Percentiles rank a stretch among this genome's conserved stretches.
phyloP scores from a whole-genome alignment of 192 early-diverging fungal genomes.

The Phycomyces blakesleeanus region DNA sequence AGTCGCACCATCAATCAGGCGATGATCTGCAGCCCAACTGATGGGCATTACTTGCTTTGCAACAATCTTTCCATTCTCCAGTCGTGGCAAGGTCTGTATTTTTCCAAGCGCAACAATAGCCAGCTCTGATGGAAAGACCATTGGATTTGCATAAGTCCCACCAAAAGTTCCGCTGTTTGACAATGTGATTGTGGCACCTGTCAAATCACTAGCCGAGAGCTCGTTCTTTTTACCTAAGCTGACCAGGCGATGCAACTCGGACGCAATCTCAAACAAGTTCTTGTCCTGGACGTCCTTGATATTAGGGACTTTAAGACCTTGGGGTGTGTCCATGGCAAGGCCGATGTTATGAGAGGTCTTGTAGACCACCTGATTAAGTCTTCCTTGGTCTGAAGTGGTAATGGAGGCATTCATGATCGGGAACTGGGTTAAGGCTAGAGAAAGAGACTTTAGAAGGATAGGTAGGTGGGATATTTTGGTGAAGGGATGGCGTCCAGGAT shows the following conservation, averaged over 20 bases:
- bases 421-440: conserved; percentile 74
- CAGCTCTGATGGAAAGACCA: conserved; percentile 80
- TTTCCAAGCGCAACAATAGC: conserved; percentile 91
- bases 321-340: conserved; percentile 96
- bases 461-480: conserved; percentile 91
- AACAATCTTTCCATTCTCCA: conserved; percentile 59
- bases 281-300: conserved; percentile 87
- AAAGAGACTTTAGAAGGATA: conserved; percentile 90
- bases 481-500: conserved; percentile 46
- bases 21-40: conserved; percentile 94
- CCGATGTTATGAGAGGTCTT: conserved; percentile 86
- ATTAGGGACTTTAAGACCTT: conserved; percentile 90
- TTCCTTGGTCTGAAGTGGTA: conserved; percentile 4
- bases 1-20: conserved; percentile 94
- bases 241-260: conserved; percentile 73
- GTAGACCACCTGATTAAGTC: conserved; percentile 60
- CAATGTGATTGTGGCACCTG: conserved; percentile 85
- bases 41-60: conserved; percentile 68
- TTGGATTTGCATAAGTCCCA: conserved; percentile 85
- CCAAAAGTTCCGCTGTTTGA: conserved; percentile 95
- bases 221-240: conserved; percentile 57
- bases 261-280: conserved; percentile 86
- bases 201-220: conserved; percentile 65
- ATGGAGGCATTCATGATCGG: conserved; percentile 79
- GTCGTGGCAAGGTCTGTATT: conserved; percentile 79